Evolutionary conservation across 1,284 basidiomycete species (phyloP), one percentile per base, ranked within the genome.

Genomic region (Papiliotrema nemorosa): DNA sequence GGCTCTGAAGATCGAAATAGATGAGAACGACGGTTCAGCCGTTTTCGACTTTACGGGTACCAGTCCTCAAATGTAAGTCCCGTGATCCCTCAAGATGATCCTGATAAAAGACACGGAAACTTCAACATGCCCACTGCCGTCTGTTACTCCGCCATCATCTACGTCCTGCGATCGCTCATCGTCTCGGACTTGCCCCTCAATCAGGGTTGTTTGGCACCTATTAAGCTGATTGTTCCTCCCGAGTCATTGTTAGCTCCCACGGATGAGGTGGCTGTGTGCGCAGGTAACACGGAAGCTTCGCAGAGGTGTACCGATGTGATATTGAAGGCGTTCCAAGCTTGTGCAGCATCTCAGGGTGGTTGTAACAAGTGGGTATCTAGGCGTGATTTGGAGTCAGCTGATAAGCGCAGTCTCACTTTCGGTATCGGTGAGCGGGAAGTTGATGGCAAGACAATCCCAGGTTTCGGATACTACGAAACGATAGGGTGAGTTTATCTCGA

Each of bases 381-480:
- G 25, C 25, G 12, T 3, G 45, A 42, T 22, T 29, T 9, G 18
- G 12, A 27, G 21, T 35, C 39, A 3, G 35, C 37, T 12, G 40
- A 20, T 37, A 33, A 13, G 10, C 52, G 87, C 69, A 94, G 92
- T 68, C 76, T 97, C 40, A 97, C 93, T 0, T 97, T 97, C 21
- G 91, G 65, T 5, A 50, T 51, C 13, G 64, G 60, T 1, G 58
- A 90, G 5, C 90, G 90, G 69, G 85, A 66, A 38, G 89, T 90
- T 67, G 84, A 88, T 66, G 83, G 83, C 60, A 64, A 67, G 58
- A 47, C 38, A 26, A 79, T 88, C 44, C 59, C 52, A 33, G 93
- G 92, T 16, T 97, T 90, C 84, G 93, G 93, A 0, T 96, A 96
- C 75, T 96, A 96, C 70, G 92, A 96, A 79, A 88, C 93, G 0